These are phyloP conservation scores for Sporisorium graminicola DNA, from an alignment of 1,284 basidiomycete species.

Conservation along the genomic window DNA sequence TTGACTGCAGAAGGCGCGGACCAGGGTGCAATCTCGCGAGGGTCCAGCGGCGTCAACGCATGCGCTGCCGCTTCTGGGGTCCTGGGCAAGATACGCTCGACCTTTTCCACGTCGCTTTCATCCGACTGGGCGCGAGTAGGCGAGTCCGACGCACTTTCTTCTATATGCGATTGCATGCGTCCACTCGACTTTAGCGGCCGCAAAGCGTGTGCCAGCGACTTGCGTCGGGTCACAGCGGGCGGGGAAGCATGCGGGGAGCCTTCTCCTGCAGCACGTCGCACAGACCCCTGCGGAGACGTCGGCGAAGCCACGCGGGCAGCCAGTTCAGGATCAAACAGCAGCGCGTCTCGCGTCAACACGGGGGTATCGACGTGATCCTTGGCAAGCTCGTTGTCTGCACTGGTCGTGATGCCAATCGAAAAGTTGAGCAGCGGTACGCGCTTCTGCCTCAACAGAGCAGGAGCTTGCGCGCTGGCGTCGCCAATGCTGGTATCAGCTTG, in stretches of 20 bases:
- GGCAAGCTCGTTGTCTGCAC: conserved; percentile 15
- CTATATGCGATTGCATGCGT: conserved; percentile 22
- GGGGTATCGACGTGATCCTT: conserved; percentile 21
- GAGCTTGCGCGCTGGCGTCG: conserved; percentile 3
- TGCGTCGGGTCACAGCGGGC: conserved; percentile 14
- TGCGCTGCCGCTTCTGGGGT: conserved; percentile 11
- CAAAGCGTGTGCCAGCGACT: conserved; percentile 19
- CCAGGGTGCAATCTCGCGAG: conserved; percentile 37
- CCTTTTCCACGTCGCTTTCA: conserved; percentile 15
- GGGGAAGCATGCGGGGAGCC: conserved; percentile 21
- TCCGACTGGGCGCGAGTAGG: conserved; percentile 6
- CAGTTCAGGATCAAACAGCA: conserved; percentile 48
- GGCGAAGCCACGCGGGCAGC: conserved; percentile 23
- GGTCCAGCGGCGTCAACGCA: conserved; percentile 2
- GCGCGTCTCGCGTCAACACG: conserved; percentile 41
- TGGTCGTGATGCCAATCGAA: conserved; percentile 34
- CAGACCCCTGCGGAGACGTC: conserved; percentile 4
- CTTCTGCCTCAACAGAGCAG: conserved; percentile 29
- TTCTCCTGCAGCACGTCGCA: neutral
- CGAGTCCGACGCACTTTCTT: conserved; percentile 6
- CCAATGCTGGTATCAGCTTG: conserved; percentile 7
- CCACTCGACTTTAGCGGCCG: conserved; percentile 22
- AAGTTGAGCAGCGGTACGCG: conserved; percentile 42
- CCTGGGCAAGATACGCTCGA: conserved; percentile 4
- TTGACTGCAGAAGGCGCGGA: conserved; percentile 11